phyloP scores from a whole-genome alignment of 2,329 filamentous ascomycete species.

The Tolypocladium nubicola region DNA sequence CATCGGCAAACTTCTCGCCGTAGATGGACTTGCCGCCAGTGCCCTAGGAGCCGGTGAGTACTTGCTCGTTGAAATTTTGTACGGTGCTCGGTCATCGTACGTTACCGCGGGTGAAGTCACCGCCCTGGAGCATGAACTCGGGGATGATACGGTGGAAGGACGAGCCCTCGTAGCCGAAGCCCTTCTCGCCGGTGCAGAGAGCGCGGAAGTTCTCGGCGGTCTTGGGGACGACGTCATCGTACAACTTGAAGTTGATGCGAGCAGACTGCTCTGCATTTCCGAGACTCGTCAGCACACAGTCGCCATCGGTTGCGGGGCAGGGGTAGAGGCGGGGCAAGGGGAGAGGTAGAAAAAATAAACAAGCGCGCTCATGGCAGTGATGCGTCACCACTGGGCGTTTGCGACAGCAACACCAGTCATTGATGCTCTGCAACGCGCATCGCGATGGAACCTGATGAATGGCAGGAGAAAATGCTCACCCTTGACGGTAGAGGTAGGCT shows the following conservation, averaged over 20 bases:
- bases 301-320: neutral
- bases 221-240: slow-evolving; percentile 76
- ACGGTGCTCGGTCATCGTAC: slow-evolving; percentile 40
- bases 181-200: slow-evolving; percentile 72
- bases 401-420: neutral
- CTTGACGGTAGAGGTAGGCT: slow-evolving; percentile 43
- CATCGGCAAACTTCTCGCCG: slow-evolving; percentile 85
- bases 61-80: neutral
- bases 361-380: neutral
- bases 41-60: slow-evolving; percentile 42
- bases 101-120: slow-evolving; percentile 88
- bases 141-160: slow-evolving; percentile 90
- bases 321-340: neutral
- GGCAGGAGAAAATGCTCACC: slow-evolving; percentile 37
- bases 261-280: slow-evolving; percentile 51
- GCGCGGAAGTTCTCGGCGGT: slow-evolving; percentile 77
- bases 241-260: slow-evolving; percentile 85
- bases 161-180: slow-evolving; percentile 73
- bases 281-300: slow-evolving; percentile 1
- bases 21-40: slow-evolving; percentile 92
- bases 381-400: neutral
- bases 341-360: neutral
- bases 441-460: neutral
- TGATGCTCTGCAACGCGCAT: neutral
- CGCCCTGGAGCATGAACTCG: slow-evolving; percentile 91